Base-by-base conservation (phyloP, 2,329 filamentous ascomycete genomes). In the Curvularia hawaiiensis region DNA sequence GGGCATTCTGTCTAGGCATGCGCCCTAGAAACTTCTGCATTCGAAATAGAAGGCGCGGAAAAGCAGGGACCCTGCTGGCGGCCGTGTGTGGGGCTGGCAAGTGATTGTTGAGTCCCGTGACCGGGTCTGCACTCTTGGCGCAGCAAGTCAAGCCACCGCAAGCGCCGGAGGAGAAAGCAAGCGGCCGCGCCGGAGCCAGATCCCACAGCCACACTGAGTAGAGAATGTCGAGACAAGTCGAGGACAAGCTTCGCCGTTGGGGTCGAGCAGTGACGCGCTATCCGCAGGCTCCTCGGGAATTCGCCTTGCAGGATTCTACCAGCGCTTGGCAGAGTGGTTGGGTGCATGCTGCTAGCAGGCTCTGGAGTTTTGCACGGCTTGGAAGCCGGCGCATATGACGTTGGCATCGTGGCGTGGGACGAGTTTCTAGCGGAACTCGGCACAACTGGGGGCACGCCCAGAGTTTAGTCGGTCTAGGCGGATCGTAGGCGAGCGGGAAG, bases 161-260 rank as follows among this genome's bases (percentile, higher is more conserved):
- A 35, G 39, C 38, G 14, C 52, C 28, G 58, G 61, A 67, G 64
- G 64, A 67, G 62, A 51, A 58, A 50, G 43, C 51, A 66, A 67
- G 67, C 62, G 56, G 52, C 59, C 56, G 58, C 56, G 41, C 14
- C 58, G 54, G 58, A 59, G 60, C 58, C 59, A 58, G 56, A n/a
- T 48, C 58, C 50, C 55, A 52, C 47, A 61, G 57, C 49, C 44
- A 46, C 40, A 38, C 50, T 30, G 22, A 54, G 52, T 18, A 48
- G 62, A 58, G 50, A 11, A 62, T 53, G 65, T 66, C 64, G 38
- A n/a, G 50, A 45, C 50, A 43, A 35, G 39, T 67, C 61, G 62
- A 46, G 48, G 44, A 60, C 60, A 70, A 69, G 66, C 66, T 68
- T 69, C 61, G 51, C 63, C 66, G 62, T 68, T 61, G 57, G 59